Percentiles rank a stretch among this genome's conserved stretches.
Evolutionary conservation across 2,329 filamentous ascomycete genomes (phyloP).

Genomic region (Cladosporium colombiae): DNA sequence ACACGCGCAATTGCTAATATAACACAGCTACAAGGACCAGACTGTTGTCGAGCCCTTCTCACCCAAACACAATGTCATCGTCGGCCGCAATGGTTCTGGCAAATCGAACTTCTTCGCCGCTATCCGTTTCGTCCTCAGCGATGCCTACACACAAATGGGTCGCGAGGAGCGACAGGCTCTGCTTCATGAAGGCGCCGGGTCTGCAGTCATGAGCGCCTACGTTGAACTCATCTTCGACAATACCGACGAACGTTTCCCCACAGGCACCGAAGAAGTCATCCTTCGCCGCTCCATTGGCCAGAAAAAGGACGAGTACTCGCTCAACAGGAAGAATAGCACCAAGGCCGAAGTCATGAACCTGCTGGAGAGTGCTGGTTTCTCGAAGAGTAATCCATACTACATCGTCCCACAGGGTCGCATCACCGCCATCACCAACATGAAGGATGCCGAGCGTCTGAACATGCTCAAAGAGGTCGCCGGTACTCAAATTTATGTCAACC

Average conservation of each 20-base stretch:
- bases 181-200: conserved; percentile 96
- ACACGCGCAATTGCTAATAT: conserved; percentile 24
- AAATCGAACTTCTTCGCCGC: conserved; percentile 99
- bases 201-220: conserved; percentile 98
- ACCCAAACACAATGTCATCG: conserved; percentile 95
- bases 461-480: conserved; percentile 97
- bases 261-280: conserved; percentile 85
- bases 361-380: conserved; percentile 93
- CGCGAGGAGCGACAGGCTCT: conserved; percentile 94
- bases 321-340: conserved; percentile 94
- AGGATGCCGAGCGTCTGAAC: conserved; percentile 85
- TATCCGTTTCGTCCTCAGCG: conserved; percentile 96
- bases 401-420: conserved; percentile 98
- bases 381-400: conserved; percentile 96
- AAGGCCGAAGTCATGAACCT: conserved; percentile 94
- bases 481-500: conserved; percentile 93
- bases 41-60: conserved; percentile 98
- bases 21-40: conserved; percentile 92
- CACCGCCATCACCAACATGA: conserved; percentile 97
- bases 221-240: conserved; percentile 99
- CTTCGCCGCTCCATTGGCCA: conserved; percentile 91
- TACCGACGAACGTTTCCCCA: conserved; percentile 90
- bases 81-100: conserved; percentile 97
- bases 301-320: conserved; percentile 98
- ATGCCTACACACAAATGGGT: conserved; percentile 88